Conservation (phyloP, 164 flowering plant species). For the Nymphaea thermarum region DNA sequence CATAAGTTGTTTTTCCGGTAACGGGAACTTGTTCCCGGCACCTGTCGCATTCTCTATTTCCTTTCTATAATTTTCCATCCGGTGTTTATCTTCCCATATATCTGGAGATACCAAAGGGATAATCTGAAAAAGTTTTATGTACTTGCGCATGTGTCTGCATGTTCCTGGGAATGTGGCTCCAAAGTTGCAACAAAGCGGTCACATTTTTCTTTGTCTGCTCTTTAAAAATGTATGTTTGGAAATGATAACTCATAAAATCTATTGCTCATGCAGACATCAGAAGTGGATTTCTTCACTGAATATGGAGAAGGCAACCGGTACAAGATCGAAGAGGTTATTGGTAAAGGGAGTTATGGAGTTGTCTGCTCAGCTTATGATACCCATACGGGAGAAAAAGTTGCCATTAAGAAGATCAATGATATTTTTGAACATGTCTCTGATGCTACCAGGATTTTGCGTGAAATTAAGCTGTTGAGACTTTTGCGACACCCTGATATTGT, state of each 20-base stretch:
- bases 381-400: constrained; percentile 87
- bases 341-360: constrained; percentile 98
- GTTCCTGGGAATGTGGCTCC: neutral
- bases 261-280: constrained; percentile 43
- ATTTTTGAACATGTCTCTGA: constrained; percentile 96
- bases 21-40: too few relatives aligned
- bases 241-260: neutral
- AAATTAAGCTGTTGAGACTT: constrained; percentile 87
- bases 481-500: constrained; percentile 95
- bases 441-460: constrained; percentile 93
- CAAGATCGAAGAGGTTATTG: constrained; percentile 86
- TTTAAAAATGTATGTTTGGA: neutral
- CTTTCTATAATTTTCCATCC: too few relatives aligned
- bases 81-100: too few relatives aligned
- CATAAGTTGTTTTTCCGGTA: too few relatives aligned
- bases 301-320: constrained; percentile 94
- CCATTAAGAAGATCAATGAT: constrained; percentile 95
- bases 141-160: neutral
- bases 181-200: neutral
- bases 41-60: too few relatives aligned
- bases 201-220: neutral
- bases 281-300: constrained; percentile 88
- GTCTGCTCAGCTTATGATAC: constrained; percentile 84
- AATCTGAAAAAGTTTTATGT: neutral
- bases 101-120: too few relatives aligned